These are phyloP conservation scores for Madurella mycetomatis DNA, from an alignment of 2,329 filamentous ascomycete species.

Conservation along the genomic window DNA sequence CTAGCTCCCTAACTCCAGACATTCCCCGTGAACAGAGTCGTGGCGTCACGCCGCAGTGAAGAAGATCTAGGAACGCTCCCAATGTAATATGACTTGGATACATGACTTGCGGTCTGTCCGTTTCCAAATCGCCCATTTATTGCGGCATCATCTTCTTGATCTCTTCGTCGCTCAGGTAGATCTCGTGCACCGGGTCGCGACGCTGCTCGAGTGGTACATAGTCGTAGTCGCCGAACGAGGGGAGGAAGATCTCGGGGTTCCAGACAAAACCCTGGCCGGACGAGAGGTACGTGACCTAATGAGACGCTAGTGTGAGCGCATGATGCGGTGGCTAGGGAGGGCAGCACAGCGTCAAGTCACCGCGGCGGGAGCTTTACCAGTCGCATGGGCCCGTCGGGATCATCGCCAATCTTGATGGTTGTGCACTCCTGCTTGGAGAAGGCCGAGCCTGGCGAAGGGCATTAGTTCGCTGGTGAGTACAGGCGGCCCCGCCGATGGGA, in stretches of 20 bases:
- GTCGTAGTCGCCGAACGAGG: conserved; percentile 70
- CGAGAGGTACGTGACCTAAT: conserved; percentile 72
- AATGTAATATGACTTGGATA: neutral
- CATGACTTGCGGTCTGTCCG: neutral
- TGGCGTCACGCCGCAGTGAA: neutral
- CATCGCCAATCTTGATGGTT: conserved; percentile 72
- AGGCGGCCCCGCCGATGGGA: neutral
- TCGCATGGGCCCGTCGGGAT: conserved; percentile 63
- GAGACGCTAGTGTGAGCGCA: conserved; percentile 3
- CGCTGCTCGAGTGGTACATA: conserved; percentile 70
- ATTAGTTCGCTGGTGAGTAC: conserved; percentile 33
- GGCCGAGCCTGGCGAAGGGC: conserved; percentile 53
- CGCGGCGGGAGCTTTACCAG: conserved; percentile 50
- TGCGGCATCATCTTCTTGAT: conserved; percentile 63
- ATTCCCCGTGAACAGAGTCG: neutral
- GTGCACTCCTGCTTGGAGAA: conserved; percentile 71
- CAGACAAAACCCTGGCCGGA: conserved; percentile 77
- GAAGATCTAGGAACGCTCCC: neutral
- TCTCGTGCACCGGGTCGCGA: conserved; percentile 74
- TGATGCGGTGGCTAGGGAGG: neutral
- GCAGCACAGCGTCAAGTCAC: conserved; percentile 5
- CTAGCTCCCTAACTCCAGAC: neutral
- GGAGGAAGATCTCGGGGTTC: conserved; percentile 83
- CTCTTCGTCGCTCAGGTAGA: conserved; percentile 73
- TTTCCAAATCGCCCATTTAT: conserved; percentile 32